Conservation (phyloP, 148 eudicot species). For the Polygonum maritimum region DNA sequence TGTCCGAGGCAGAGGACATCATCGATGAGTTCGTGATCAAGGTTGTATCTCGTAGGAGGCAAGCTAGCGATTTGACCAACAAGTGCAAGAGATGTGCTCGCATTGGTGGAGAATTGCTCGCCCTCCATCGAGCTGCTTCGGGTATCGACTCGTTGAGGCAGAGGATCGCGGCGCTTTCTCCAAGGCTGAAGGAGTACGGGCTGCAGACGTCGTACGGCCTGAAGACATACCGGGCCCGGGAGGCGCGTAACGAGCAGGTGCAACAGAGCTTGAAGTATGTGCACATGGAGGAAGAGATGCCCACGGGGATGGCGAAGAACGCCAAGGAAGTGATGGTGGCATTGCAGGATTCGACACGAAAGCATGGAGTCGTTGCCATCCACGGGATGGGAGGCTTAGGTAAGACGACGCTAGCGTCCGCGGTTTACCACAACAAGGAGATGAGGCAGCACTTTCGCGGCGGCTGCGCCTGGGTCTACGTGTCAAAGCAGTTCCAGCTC, state of each 20-base stretch:
- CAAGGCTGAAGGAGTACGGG: slow-evolving; percentile 23
- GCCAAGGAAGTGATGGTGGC: slow-evolving; percentile 18
- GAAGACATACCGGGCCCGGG: not conserved
- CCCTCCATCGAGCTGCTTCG: slow-evolving; percentile 13
- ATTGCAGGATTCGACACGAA: slow-evolving; percentile 9
- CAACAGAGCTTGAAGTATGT: not conserved
- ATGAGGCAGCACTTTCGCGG: slow-evolving; percentile 5
- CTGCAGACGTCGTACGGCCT: slow-evolving; percentile 9
- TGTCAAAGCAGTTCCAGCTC: not conserved
- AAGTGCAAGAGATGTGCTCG: slow-evolving; percentile 17
- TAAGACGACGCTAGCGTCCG: slow-evolving; percentile 19
- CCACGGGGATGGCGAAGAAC: slow-evolving; percentile 21
- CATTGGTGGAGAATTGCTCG: slow-evolving; percentile 19
- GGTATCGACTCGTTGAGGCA: slow-evolving; percentile 20
- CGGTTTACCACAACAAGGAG: slow-evolving; percentile 14
- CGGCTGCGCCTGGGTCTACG: not conserved
- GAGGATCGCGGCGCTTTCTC: slow-evolving; percentile 17
- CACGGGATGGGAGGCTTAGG: slow-evolving; percentile 21
- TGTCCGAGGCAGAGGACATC: slow-evolving; percentile 25
- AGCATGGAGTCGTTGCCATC: slow-evolving; percentile 16
- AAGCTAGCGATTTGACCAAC: not conserved
- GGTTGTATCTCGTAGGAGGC: not conserved
- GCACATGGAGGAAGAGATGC: not conserved
- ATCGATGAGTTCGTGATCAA: slow-evolving; percentile 16
- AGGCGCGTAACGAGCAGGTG: not conserved